Evolutionary conservation across 1,284 basidiomycete genomes (phyloP), one percentile per base, ranked within the genome.

Genomic region (Sporisorium sorghi): DNA sequence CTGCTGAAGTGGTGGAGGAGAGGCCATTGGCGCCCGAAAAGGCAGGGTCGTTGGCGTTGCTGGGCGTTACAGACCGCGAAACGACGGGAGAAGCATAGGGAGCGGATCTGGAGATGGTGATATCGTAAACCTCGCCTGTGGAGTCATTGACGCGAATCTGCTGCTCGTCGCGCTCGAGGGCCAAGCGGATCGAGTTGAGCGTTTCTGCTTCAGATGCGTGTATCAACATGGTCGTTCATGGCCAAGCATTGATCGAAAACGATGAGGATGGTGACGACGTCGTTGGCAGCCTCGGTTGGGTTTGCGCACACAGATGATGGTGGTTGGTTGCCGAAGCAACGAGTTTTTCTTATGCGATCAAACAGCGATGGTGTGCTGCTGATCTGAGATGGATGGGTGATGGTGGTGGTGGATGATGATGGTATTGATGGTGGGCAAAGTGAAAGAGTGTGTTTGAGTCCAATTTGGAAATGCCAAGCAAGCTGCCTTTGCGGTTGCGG

Each of bases 31-130:
- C 35, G 35, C 56, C 53, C 17, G 56, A 52, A 30, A 58, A 44
- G 19, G 56, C 40, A 15, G 70, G 19, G 9, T 73, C 67, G 43
- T 60, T 64, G 51, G 66, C 66, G 23, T 67, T 67, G 62, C 58
- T 73, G 30, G 74, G 69, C 15, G 74, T 73, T n/a, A 58, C 56
- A 15, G 71, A 63, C n/a, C 71, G 52, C 6, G 73, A 72, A 14
- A 77, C 61, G 48, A 70, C 61, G 42, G 80, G 80, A 39, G 80
- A 82, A 5, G 79, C 80, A 48, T 81, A 82, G 3, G 80, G 80
- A 23, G 73, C 66, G 4, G 73, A 80, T 40, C 78, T 58, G 28
- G 79, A 81, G 53, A 82, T 76, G 54, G 76, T 80, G 43, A 82
- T 73, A 40, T 81, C 79, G 61, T 81, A 82, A 26, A 76, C 77